Percentiles rank a stretch among this genome's conserved stretches.
These are phyloP conservation scores for Botrytis cinerea DNA, from an alignment of 2,329 filamentous ascomycete species.

Conservation along the genomic window DNA sequence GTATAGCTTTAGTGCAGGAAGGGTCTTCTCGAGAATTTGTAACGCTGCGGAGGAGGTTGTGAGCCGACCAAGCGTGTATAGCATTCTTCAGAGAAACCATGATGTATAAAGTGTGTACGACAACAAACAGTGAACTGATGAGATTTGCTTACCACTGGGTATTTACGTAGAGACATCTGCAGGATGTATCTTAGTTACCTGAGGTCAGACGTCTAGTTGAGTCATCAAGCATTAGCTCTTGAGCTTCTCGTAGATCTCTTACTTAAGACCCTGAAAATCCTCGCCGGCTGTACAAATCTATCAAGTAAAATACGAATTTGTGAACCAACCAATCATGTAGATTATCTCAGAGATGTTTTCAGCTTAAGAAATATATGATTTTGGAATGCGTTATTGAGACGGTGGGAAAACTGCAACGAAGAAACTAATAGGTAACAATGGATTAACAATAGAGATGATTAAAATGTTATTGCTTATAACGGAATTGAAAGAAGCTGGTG, in stretches of 20 bases:
- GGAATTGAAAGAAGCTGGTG: background rate
- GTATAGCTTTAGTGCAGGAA: slow-evolving; percentile 11
- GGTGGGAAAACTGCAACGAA: background rate
- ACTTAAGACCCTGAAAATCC: background rate
- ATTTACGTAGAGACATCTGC: background rate
- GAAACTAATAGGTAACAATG: background rate
- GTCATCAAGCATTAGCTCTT: slow-evolving; percentile 2
- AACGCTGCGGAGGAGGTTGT: background rate
- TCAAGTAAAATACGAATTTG: background rate
- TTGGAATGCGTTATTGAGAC: background rate
- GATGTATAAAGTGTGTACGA: background rate
- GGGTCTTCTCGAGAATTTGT: background rate
- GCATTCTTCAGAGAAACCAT: slow-evolving; percentile 13
- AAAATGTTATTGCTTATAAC: background rate
- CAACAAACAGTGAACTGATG: background rate
- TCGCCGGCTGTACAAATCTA: background rate
- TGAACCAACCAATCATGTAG: background rate
- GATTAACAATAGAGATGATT: background rate
- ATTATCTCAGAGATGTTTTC: background rate
- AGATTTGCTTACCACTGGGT: background rate
- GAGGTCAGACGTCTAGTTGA: background rate
- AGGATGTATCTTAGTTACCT: background rate
- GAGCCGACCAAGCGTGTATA: background rate
- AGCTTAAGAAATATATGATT: background rate
- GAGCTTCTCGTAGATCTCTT: background rate